These are phyloP conservation scores for Dichotomocladium elegans DNA, from an alignment of 371 early-diverging fungal genomes.

Conservation along the genomic window DNA sequence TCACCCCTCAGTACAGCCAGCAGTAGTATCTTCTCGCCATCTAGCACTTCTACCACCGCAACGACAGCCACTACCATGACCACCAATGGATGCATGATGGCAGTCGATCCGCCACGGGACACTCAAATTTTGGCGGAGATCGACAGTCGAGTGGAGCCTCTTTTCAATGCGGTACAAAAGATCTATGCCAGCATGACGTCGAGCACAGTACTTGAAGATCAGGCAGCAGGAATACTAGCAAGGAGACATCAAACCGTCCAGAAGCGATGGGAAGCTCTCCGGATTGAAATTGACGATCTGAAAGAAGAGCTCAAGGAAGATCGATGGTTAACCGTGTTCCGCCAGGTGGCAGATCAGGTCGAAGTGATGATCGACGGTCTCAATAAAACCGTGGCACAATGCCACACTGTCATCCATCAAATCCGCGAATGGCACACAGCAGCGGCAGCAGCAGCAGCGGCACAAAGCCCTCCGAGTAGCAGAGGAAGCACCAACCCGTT, in stretches of 20 bases:
- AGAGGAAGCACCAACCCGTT: too few species aligned
- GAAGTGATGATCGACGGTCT: slow-evolving; percentile 61
- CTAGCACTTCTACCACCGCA: slow-evolving; percentile 7
- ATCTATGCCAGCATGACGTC: slow-evolving; percentile 46
- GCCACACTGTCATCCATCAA: slow-evolving; percentile 48
- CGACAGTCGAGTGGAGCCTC: slow-evolving; percentile 49
- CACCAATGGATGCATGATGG: background rate
- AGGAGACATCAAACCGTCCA: slow-evolving; percentile 34
- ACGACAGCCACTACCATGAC: slow-evolving; percentile 2
- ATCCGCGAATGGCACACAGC: slow-evolving; percentile 32
- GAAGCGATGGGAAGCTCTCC: slow-evolving; percentile 45
- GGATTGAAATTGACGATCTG: slow-evolving; percentile 43
- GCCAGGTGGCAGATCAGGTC: slow-evolving; percentile 56
- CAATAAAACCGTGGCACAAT: slow-evolving; percentile 52
- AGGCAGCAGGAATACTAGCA: slow-evolving; percentile 27
- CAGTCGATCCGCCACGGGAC: slow-evolving; percentile 8
- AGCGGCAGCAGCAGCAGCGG: slow-evolving; percentile 12
- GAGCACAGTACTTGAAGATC: slow-evolving; percentile 23
- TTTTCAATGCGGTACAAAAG: slow-evolving; percentile 47
- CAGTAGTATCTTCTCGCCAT: slow-evolving; percentile 6
- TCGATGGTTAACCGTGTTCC: slow-evolving; percentile 59
- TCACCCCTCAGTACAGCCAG: slow-evolving; percentile 13
- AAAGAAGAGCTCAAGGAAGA: slow-evolving; percentile 62
- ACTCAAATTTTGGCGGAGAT: slow-evolving; percentile 33
- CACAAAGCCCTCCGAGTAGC: too few species aligned